Evolutionary conservation across 2,329 filamentous ascomycete genomes (phyloP).

Genomic region (Neocatenulostroma microsporum): DNA sequence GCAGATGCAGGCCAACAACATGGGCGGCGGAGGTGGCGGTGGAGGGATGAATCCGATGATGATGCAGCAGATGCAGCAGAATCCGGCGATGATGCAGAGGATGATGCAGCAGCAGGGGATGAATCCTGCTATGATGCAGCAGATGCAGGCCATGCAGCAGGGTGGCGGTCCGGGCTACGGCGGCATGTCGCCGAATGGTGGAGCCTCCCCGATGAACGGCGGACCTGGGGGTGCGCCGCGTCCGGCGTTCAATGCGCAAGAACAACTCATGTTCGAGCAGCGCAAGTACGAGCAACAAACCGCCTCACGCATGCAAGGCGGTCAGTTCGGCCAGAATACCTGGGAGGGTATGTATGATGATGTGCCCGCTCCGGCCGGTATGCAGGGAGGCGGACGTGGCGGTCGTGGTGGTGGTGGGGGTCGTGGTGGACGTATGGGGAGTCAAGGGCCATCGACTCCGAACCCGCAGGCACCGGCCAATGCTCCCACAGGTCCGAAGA

Average conservation of each 20-base stretch:
- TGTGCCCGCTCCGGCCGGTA: conserved; percentile 71
- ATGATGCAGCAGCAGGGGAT: conserved; percentile 41
- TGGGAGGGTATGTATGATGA: conserved; percentile 99
- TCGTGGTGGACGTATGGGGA: conserved; percentile 19
- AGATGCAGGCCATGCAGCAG: conserved; percentile 42
- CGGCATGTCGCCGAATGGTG: conserved; percentile 9
- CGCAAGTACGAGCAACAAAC: conserved; percentile 69
- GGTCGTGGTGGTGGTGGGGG: conserved; percentile 37
- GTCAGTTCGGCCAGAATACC: conserved; percentile 40
- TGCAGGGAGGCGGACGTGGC: conserved; percentile 37
- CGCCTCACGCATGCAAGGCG: conserved; percentile 43
- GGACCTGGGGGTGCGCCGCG: conserved; percentile 20
- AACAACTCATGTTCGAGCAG: conserved; percentile 68
- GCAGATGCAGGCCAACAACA: conserved; percentile 32
- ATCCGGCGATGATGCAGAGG: conserved; percentile 13
- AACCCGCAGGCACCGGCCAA: conserved; percentile 57
- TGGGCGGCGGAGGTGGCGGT: no score
- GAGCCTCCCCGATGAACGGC: conserved; percentile 20
- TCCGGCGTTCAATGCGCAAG: conserved; percentile 58
- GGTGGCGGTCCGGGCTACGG: conserved; percentile 20
- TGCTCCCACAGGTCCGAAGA: conserved; percentile 92
- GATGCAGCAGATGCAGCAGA: no score
- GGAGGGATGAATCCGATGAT: no score
- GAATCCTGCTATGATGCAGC: conserved; percentile 48
- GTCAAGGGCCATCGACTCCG: conserved; percentile 29